These are phyloP conservation scores for Sugiyamaella neomexicana DNA, from an alignment of 1,139 yeast species.

Conservation along the genomic window DNA sequence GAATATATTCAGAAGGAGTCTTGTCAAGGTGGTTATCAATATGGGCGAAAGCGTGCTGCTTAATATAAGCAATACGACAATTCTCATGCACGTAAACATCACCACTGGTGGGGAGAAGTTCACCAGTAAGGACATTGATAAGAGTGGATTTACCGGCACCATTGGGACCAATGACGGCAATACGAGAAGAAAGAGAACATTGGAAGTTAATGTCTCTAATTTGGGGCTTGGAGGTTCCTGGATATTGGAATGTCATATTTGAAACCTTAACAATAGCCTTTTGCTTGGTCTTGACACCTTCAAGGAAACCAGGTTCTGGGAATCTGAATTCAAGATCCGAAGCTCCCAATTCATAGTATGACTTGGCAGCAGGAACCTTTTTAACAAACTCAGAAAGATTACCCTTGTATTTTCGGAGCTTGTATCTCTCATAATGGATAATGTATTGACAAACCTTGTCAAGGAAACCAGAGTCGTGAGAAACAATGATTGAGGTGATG, in stretches of 20 bases:
- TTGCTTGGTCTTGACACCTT: conserved; percentile 99
- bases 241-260: conserved; percentile 97
- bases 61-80: conserved; percentile 99
- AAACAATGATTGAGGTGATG: conserved; percentile 95
- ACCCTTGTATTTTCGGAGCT: conserved; percentile 99
- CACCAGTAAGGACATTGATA: conserved; percentile 98
- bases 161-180: conserved; percentile 99
- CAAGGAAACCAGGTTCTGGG: conserved; percentile 99
- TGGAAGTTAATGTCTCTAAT: conserved; percentile 89
- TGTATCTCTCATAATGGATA: conserved; percentile 99
- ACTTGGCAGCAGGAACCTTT: conserved; percentile 98
- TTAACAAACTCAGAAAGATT: conserved; percentile 97
- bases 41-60: conserved; percentile 99
- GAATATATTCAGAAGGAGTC: conserved; percentile 99
- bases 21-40: conserved; percentile 97
- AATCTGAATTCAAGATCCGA: conserved; percentile 92
- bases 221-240: conserved; percentile 97
- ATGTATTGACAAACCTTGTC: conserved; percentile 97
- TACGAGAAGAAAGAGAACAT: conserved; percentile 98
- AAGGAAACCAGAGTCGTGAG: conserved; percentile 99
- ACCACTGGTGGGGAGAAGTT: conserved; percentile 95
- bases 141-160: conserved; percentile 99
- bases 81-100: conserved; percentile 99
- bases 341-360: conserved; percentile 98
- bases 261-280: conserved; percentile 98